Base-by-base conservation (phyloP, 345 rosid species). In the Leavenworthia alabamica region DNA sequence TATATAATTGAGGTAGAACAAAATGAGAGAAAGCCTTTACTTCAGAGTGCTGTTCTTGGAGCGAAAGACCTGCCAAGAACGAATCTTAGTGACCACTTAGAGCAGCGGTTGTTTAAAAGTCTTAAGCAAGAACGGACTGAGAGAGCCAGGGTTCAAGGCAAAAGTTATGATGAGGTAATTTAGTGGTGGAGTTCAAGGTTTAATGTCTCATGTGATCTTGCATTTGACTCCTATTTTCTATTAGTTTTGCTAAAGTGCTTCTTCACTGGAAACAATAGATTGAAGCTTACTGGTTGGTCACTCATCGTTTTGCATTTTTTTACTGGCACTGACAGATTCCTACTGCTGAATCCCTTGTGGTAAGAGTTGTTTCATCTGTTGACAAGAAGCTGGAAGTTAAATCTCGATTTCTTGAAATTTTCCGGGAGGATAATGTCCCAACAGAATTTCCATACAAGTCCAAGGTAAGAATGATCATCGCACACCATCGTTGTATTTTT, bases 341-440 rank as follows among this genome's bases (percentile, higher is more conserved):
- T 69, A 92, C 90, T 59, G 99, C 95, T 46, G 99, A 93, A 76
- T 70, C 97, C 49, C 96, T 93, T 71, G 99, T 88, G 43, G 54
- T 93, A 49, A 82, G 99, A 74, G 99, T 93, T 72, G 99, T 93
- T 83, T 90, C 96, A 63, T 93, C 99, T 4, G 99, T 90, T 70
- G 97, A 93, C 82, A 93, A 93, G 73, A 93, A 90, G 79, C 68
- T 93, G 77, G 99, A 93, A 75, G 99, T 94, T 71, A 94, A 94
- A 78, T 90, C 79, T 46, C 85, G 96, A 48, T 90, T 90, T 75
- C 91, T 90, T 78, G 99, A 94, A 73, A 90, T 90, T 46, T 94
- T 86, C 71, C 85, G 71, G 42, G 96, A 87, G 53, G 92, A 90
- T 67, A 86, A 88, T 80, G 87, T 85, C 64, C 96, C 97, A 5